Evolutionary conservation across 768 basidiomycete genomes (phyloP), one percentile per base, ranked within the genome.

Genomic region (Rubroboletus satanas): DNA sequence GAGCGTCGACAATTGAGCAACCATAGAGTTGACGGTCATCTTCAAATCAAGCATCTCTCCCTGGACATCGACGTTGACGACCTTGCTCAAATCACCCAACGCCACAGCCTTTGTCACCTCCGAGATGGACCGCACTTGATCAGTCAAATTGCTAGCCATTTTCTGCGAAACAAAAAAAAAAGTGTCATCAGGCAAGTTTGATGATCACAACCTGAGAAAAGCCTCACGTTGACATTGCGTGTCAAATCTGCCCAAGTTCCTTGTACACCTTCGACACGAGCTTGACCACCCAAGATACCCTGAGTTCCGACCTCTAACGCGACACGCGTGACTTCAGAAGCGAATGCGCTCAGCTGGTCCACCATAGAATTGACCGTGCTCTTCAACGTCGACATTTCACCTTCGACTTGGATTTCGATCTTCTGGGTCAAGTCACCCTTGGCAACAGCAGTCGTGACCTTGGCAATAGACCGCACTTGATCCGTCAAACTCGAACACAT

Each of bases 181-280:
- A 10, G 38, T 0, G 1, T 51, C 29, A 45, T 68, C 31, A 54
- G 29, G 44, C 31, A 5, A 33, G 11, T 10, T 11, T 39, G 26
- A 9, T 1, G 23, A 32, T 3, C 45, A 28, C n/a, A 35, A 15
- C 39, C 6, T 5, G 45, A 21, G 56, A 43, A 49, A 49, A n/a
- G 26, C 28, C 56, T 49, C 66, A 91, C 89, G 70, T 97, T 97
- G 65, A 97, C 93, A 55, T 90, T 91, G 53, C 87, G 76, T 0
- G 93, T 95, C 69, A 97, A 77, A 66, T 91, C 88, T 18, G 87
- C 85, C 94, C 94, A 97, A 8, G 93, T 93, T 17, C 94, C 94
- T 68, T 93, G 89, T 0, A 94, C 93, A 65, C 90, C 91, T 58
- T 90, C 86, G 35, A 96, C 94, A 33, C 80, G 83, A 10, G 94